phyloP scores from a whole-genome alignment of 2,329 filamentous ascomycete genomes.

The Monosporascus cannonballus region DNA sequence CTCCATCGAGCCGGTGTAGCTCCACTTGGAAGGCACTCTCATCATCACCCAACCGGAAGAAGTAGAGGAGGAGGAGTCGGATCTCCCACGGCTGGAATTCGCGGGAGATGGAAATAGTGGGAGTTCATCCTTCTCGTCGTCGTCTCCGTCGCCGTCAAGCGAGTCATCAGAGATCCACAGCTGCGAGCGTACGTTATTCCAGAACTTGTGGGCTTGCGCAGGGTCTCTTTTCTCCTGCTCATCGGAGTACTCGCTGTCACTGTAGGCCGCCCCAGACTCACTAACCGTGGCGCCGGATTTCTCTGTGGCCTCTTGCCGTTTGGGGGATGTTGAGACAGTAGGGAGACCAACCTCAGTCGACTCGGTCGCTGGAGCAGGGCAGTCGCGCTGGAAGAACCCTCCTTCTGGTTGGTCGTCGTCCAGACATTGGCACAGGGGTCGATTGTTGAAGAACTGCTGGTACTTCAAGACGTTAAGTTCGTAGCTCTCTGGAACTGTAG shows the following conservation, averaged over 20 bases:
- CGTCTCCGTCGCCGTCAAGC: neutral
- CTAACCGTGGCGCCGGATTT: neutral
- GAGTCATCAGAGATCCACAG: neutral
- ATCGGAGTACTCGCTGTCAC: neutral
- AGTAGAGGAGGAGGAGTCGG: neutral
- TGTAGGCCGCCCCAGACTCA: neutral
- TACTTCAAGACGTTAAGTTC: neutral
- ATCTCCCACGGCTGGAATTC: neutral
- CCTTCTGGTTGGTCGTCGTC: conserved; percentile 1
- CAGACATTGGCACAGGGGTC: neutral
- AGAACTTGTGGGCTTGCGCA: neutral
- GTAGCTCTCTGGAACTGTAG: neutral
- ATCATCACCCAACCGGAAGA: neutral
- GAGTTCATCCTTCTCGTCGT: neutral
- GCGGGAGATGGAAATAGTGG: neutral
- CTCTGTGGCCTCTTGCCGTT: neutral
- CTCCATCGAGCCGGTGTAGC: conserved; percentile 1
- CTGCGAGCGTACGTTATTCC: neutral
- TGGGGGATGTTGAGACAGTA: neutral
- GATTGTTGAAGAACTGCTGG: neutral
- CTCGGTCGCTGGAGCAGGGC: neutral
- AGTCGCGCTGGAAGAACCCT: neutral
- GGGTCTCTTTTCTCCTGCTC: neutral
- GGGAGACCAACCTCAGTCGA: neutral
- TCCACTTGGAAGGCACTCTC: neutral